phyloP scores from a whole-genome alignment of 2,329 filamentous ascomycete genomes.

The Cordyceps sp. region DNA sequence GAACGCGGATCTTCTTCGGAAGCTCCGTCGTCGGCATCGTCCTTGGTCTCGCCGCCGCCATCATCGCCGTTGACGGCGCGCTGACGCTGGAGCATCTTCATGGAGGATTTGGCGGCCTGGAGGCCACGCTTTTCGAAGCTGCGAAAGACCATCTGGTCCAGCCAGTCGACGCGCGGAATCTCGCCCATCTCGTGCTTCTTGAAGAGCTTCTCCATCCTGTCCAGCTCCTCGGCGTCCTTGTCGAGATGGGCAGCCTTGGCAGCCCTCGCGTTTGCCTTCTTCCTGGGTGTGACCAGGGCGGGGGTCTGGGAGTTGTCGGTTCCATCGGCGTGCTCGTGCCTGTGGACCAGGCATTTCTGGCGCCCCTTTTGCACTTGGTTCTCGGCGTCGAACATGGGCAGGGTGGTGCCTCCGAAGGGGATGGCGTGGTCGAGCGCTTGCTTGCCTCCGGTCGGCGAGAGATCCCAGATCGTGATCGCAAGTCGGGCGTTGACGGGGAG shows the following conservation, averaged over 20 bases:
- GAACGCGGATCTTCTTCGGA: slow-evolving; percentile 26
- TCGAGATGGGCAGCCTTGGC: slow-evolving; percentile 36
- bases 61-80: slow-evolving; percentile 23
- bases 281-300: slow-evolving; percentile 39
- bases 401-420: slow-evolving; percentile 86
- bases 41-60: slow-evolving; percentile 8
- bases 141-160: slow-evolving; percentile 87
- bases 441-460: slow-evolving; percentile 62
- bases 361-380: slow-evolving; percentile 82
- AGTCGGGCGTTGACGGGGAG: slow-evolving; percentile 70
- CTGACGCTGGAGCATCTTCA: slow-evolving; percentile 38
- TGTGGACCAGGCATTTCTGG: slow-evolving; percentile 78
- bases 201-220: slow-evolving; percentile 74
- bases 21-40: slow-evolving; percentile 13
- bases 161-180: slow-evolving; percentile 82
- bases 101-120: slow-evolving; percentile 45
- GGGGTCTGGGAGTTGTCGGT: slow-evolving; percentile 68
- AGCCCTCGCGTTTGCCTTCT: slow-evolving; percentile 31
- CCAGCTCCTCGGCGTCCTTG: slow-evolving; percentile 67
- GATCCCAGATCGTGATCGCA: slow-evolving; percentile 88
- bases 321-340: slow-evolving; percentile 72
- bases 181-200: slow-evolving; percentile 99
- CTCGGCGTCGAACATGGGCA: slow-evolving; percentile 82
- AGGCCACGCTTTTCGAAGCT: slow-evolving; percentile 65
- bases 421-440: slow-evolving; percentile 60